phyloP scores from a whole-genome alignment of 2,329 filamentous ascomycete genomes.

The Allantophomopsis cytisporea region DNA sequence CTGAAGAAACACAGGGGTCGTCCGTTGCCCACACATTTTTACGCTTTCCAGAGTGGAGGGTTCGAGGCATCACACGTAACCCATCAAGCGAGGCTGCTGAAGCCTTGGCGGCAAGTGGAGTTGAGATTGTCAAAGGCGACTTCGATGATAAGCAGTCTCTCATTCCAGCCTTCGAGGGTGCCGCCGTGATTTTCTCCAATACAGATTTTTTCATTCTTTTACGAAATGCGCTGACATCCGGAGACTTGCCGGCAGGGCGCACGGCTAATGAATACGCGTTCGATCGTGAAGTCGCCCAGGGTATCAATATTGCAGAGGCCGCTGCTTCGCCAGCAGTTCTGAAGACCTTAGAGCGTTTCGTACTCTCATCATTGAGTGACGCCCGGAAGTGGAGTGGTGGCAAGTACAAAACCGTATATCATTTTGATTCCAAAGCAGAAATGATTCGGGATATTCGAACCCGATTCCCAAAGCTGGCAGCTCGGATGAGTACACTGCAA shows the following conservation, averaged over 20 bases:
- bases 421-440: slow-evolving; percentile 3
- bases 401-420: slow-evolving; percentile 19
- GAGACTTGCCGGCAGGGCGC: background rate
- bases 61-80: slow-evolving; percentile 4
- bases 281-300: slow-evolving; percentile 23
- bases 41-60: slow-evolving; percentile 4
- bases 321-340: slow-evolving; percentile 17
- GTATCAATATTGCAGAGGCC: slow-evolving; percentile 19
- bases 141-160: slow-evolving; percentile 23
- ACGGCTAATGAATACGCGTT: slow-evolving; percentile 22
- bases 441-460: too few species aligned
- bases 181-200: slow-evolving; percentile 36
- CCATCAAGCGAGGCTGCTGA: slow-evolving; percentile 11
- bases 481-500: too few species aligned
- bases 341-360: slow-evolving; percentile 16
- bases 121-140: slow-evolving; percentile 26
- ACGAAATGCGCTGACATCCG: background rate
- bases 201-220: slow-evolving; percentile 31
- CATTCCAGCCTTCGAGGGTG: slow-evolving; percentile 25
- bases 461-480: too few species aligned
- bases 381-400: slow-evolving; percentile 17
- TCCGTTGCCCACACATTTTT: slow-evolving; percentile 7
- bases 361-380: slow-evolving; percentile 7
- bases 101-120: slow-evolving; percentile 21
- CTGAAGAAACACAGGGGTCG: background rate